Percentiles rank a stretch among this genome's conserved stretches.
Conservation (phyloP, 495 filamentous ascomycete genomes). For the Xylaria flabelliformis region DNA sequence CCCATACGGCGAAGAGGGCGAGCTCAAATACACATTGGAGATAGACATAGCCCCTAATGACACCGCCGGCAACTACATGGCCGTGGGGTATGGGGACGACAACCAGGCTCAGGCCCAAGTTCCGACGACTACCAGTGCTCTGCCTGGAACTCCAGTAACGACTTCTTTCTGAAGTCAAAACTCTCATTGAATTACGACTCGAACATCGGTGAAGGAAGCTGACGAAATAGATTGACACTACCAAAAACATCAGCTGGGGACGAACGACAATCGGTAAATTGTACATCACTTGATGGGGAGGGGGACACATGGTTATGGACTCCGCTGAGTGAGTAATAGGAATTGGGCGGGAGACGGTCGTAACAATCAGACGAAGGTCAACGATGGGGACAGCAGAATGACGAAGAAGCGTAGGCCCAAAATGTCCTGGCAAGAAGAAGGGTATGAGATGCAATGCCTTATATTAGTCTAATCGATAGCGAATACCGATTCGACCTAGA, state of each 20-base stretch:
- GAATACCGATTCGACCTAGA: neutral
- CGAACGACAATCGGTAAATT: slow-evolving; percentile 2
- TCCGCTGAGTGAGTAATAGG: neutral
- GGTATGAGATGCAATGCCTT: neutral
- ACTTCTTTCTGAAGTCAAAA: slow-evolving; percentile 29
- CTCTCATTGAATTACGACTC: neutral
- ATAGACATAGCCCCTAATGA: slow-evolving; percentile 41
- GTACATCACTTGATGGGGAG: neutral
- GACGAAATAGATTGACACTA: slow-evolving; percentile 10
- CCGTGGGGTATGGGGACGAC: slow-evolving; percentile 38
- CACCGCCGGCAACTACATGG: slow-evolving; percentile 42
- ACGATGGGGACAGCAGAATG: neutral
- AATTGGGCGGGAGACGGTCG: neutral
- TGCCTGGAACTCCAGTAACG: slow-evolving; percentile 39
- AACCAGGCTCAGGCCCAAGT: slow-evolving; percentile 34
- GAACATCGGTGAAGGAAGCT: slow-evolving; percentile 15
- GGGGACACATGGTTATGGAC: neutral
- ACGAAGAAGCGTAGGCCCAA: neutral
- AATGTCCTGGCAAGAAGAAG: neutral
- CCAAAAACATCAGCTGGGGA: neutral
- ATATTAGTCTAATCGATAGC: neutral
- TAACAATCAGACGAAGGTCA: neutral
- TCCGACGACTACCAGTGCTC: slow-evolving; percentile 46
- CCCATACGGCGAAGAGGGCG: slow-evolving; percentile 52
- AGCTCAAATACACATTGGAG: slow-evolving; percentile 51